Conservation (phyloP, 73 alveolate species). For the Urostyla sp. region DNA sequence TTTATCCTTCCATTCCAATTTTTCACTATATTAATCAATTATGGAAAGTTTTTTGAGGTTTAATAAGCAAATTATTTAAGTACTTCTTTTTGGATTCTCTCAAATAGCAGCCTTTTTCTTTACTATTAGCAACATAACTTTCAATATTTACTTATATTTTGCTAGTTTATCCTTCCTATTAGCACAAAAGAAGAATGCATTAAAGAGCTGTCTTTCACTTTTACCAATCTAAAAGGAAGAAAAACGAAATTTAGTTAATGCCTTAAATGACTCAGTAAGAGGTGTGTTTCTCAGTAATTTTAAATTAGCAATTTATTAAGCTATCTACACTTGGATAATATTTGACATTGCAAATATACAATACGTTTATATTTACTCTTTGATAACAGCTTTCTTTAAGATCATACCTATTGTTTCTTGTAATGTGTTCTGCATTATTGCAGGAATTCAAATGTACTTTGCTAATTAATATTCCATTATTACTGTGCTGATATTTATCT, state of each 20-base stretch:
- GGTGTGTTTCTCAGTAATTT: conserved; percentile 38
- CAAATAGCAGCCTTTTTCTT: neutral
- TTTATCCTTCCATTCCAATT: neutral
- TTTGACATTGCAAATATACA: conserved; percentile 8
- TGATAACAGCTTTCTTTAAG: conserved; percentile 40
- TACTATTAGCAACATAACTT: conserved; percentile 30
- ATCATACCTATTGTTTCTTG: conserved; percentile 29
- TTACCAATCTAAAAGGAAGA: neutral
- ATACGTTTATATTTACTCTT: conserved; percentile 7
- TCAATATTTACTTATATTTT: conserved; percentile 12
- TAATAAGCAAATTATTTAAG: neutral
- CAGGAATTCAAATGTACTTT: conserved; percentile 11
- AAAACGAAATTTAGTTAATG: neutral
- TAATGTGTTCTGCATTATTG: neutral
- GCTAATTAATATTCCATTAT: neutral
- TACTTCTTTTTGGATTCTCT: conserved; percentile 13
- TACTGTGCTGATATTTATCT: neutral
- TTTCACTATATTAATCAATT: neutral
- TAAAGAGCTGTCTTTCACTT: neutral
- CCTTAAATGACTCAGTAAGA: conserved; percentile 7
- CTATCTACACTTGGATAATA: conserved; percentile 40
- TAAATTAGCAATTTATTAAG: conserved; percentile 32
- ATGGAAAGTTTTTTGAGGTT: neutral
- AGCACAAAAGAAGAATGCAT: conserved; percentile 2
- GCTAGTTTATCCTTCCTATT: conserved; percentile 10